These are phyloP conservation scores for Pythium periplocum DNA, from an alignment of 352 stramenopile genomes.

Conservation along the genomic window DNA sequence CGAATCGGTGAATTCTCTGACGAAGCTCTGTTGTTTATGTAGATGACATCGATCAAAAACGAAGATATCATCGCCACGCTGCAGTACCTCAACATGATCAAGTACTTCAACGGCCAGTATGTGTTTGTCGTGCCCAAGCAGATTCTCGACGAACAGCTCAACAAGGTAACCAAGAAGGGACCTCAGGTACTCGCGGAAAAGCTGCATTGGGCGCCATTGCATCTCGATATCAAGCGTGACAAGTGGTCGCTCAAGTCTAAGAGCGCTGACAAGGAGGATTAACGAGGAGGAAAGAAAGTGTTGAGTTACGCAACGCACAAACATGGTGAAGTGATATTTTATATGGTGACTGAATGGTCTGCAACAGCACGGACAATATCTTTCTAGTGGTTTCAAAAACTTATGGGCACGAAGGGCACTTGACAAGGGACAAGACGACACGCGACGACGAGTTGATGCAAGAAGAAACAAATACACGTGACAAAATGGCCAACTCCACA, in stretches of 20 bases:
- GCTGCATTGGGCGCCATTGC: conserved; percentile 75
- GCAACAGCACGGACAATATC: no score
- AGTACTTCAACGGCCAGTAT: conserved; percentile 98
- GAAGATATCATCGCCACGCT: conserved; percentile 99
- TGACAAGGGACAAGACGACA: no score
- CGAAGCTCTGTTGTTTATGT: conserved; percentile 1
- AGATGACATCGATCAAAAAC: conserved; percentile 90
- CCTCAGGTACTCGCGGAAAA: conserved; percentile 69
- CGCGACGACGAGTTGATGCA: no score
- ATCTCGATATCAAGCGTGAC: conserved; percentile 82
- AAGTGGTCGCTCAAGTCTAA: conserved; percentile 84
- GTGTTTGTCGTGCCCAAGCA: conserved; percentile 94
- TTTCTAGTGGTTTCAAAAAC: no score
- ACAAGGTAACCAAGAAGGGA: conserved; percentile 72
- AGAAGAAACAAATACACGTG: no score
- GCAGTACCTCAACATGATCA: conserved; percentile 98
- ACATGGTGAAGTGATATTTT: no score
- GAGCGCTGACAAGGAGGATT: conserved; percentile 70
- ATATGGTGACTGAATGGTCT: no score
- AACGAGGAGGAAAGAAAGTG: neutral
- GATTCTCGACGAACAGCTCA: conserved; percentile 84
- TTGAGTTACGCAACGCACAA: no score
- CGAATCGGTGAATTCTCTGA: neutral
- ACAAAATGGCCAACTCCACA: no score
- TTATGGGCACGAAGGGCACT: no score